Evolutionary conservation across 257 asterid species (phyloP), one percentile per base, ranked within the genome.

Genomic region (Nicotiana undulata): DNA sequence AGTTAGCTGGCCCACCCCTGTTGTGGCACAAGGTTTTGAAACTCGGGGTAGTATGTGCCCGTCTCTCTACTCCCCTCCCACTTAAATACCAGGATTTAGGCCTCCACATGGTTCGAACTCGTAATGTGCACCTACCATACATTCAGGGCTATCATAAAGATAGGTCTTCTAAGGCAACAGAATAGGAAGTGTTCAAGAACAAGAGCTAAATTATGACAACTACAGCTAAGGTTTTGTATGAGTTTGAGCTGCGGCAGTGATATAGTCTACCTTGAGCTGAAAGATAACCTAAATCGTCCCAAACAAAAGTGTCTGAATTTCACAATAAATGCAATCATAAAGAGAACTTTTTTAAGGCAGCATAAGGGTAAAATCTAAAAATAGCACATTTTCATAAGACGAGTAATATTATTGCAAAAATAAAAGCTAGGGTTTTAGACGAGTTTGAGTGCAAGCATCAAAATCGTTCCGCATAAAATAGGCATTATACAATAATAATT

Each of bases 241-340:
- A 11, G 32, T 20, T 68, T 37, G 56, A 11, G 56, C 5, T 37
- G 7, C 6, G 12, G n/a, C n/a, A 68, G 6, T 68, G 18, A n/a
- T 68, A 37, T 68, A 2, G 0, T n/a, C 20, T 82, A 91, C 97
- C 97, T 94, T 94, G 80, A 89, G 97, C 87, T 91, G 90, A 37
- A 92, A 89, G 70, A 94, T 18, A 93, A 86, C n/a, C 63, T 82
- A 85, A 90, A 84, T 94, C 94, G 51, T 89, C 90, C 63, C 97
- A 87, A 0, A 87, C 85, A 34, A 87, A 60, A 16, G 92, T 91
- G 34, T 95, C 88, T n/a, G 55, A 67, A 67, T 37, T 10, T 67
- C 3, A 1, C 12, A 17, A 67, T n/a, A 67, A 67, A 67, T 3
- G 55, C 18, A 37, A 37, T 37, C 76, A 67, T 10, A 37, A 37